A percentile compares a stretch with the other conserved stretches of the same genome.
These are phyloP conservation scores for Tubosaeta sp. DNA, from an alignment of 768 basidiomycete genomes.

Conservation along the genomic window DNA sequence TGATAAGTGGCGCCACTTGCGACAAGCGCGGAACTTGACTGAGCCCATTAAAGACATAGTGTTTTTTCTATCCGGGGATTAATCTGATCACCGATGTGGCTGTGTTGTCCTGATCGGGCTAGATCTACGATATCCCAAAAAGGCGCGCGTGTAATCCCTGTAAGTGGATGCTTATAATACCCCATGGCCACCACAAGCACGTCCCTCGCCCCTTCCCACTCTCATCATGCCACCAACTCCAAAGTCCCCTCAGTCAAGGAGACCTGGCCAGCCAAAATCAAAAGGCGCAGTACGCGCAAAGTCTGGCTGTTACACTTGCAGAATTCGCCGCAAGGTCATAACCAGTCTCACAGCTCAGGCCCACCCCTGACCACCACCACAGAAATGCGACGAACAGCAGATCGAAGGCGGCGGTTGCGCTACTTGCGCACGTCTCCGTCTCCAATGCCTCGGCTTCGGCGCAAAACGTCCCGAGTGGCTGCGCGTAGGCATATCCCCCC, in stretches of 20 bases:
- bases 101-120: background rate
- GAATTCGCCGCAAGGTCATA: conserved; percentile 75
- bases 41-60: conserved; percentile 26
- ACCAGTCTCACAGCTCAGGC: conserved; percentile 10
- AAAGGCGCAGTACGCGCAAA: conserved; percentile 84
- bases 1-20: conserved; percentile 30
- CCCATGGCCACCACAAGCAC: background rate
- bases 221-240: conserved; percentile 34
- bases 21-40: conserved; percentile 31
- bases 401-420: conserved; percentile 59
- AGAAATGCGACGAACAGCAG: conserved; percentile 84
- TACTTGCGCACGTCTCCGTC: conserved; percentile 72
- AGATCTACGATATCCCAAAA: conserved; percentile 19
- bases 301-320: conserved; percentile 86
- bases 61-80: conserved; percentile 5
- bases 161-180: background rate
- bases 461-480: conserved; percentile 84
- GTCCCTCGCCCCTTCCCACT: background rate
- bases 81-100: background rate
- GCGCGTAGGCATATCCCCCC: conserved; percentile 46
- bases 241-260: conserved; percentile 38
- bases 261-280: conserved; percentile 58
- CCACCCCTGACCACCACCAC: conserved; percentile 16
- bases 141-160: conserved; percentile 17
- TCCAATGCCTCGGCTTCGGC: conserved; percentile 85